phyloP scores from a whole-genome alignment of 192 early-diverging fungal species.

The Backusella tarrabulga region DNA sequence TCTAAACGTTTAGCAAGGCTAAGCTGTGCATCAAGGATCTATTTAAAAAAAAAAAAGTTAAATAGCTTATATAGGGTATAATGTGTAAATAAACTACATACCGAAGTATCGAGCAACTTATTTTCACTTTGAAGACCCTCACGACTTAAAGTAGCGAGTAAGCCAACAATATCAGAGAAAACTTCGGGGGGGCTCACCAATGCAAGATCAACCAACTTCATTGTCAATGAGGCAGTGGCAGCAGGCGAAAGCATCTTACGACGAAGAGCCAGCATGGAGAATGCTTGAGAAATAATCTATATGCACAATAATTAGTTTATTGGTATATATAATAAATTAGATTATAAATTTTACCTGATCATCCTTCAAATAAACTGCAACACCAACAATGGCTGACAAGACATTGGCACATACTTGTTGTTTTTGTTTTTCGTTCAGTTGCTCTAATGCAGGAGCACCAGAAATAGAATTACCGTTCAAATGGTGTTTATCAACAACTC shows the following conservation, averaged over 20 bases:
- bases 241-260: slow-evolving; percentile 50
- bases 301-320: background rate
- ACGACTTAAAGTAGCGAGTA: slow-evolving; percentile 47
- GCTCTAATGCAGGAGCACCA: slow-evolving; percentile 19
- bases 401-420: slow-evolving; percentile 52
- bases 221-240: slow-evolving; percentile 50
- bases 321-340: background rate
- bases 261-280: slow-evolving; percentile 65
- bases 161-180: slow-evolving; percentile 60
- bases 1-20: slow-evolving; percentile 49
- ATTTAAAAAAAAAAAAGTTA: background rate
- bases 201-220: slow-evolving; percentile 62
- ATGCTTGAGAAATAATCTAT: slow-evolving; percentile 59
- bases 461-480: background rate
- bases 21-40: slow-evolving; percentile 47
- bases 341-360: slow-evolving; percentile 40
- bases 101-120: slow-evolving; percentile 47
- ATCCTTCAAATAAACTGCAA: slow-evolving; percentile 52
- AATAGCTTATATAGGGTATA: background rate
- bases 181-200: slow-evolving; percentile 49
- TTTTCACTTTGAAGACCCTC: slow-evolving; percentile 44
- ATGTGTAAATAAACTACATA: slow-evolving; percentile 21
- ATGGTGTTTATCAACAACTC: background rate
- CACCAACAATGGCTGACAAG: slow-evolving; percentile 51
- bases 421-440: slow-evolving; percentile 38